These are phyloP conservation scores for Myrica gale DNA, from an alignment of 306 rosid genomes.

Conservation along the genomic window DNA sequence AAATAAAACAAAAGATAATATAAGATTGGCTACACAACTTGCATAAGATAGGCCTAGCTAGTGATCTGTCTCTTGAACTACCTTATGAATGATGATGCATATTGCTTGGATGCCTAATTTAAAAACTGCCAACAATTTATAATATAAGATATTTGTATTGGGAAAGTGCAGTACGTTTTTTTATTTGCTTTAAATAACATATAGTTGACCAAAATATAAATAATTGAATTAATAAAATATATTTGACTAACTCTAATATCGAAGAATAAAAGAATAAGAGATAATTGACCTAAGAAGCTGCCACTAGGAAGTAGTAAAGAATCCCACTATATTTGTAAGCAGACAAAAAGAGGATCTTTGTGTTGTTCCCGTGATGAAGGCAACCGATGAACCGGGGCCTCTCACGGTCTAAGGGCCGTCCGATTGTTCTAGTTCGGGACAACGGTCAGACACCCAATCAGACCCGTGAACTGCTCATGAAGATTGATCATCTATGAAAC, in stretches of 20 bases:
- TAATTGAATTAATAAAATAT: conserved; percentile 7
- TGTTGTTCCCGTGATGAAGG: conserved; percentile 30
- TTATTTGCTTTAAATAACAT: background rate
- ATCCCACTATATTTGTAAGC: background rate
- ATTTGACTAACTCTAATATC: conserved; percentile 36
- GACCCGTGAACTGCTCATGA: conserved; percentile 3
- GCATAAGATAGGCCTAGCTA: background rate
- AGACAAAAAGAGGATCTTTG: conserved; percentile 18
- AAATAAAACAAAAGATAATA: background rate
- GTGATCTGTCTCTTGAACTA: background rate
- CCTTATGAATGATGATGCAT: background rate
- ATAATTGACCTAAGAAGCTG: conserved; percentile 32
- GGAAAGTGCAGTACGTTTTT: background rate
- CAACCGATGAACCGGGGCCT: conserved; percentile 29
- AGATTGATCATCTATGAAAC: background rate
- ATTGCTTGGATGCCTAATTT: too few relatives aligned
- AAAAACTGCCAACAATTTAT: too few relatives aligned
- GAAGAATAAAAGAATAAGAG: conserved; percentile 15
- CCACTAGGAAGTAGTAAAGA: background rate
- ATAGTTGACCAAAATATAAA: background rate
- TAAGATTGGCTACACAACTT: conserved; percentile 14
- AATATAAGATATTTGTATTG: too few relatives aligned
- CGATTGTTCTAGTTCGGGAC: background rate
- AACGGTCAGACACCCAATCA: conserved; percentile 20
- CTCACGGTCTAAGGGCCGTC: conserved; percentile 16